A percentile compares a stretch with the other conserved stretches of the same genome.
phyloP scores from a whole-genome alignment of 257 asterid species.

The Catharanthus roseus region DNA sequence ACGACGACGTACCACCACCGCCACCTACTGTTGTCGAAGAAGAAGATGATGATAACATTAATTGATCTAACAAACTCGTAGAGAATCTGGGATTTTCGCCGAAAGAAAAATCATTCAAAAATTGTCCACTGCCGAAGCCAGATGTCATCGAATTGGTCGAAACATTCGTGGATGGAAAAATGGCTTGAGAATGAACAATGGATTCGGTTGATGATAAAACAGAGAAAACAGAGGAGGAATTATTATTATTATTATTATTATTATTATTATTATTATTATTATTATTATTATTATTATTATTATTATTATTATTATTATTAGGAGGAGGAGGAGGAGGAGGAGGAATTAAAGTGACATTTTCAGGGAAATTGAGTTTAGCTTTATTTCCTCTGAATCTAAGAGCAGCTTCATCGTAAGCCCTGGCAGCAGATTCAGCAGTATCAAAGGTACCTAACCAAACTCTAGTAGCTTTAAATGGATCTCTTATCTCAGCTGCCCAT shows the following conservation, averaged over 20 bases:
- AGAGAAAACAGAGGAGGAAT: slow-evolving; percentile 12
- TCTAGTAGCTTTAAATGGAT: slow-evolving; percentile 47
- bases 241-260: too few species aligned
- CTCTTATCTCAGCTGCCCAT: slow-evolving; percentile 63
- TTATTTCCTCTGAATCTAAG: slow-evolving; percentile 45
- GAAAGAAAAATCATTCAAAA: neutral
- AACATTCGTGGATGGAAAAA: neutral
- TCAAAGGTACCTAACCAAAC: slow-evolving; percentile 61
- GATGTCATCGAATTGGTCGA: neutral
- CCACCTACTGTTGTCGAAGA: neutral
- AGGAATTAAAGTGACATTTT: slow-evolving; percentile 33
- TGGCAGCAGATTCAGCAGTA: slow-evolving; percentile 45
- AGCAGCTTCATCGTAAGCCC: slow-evolving; percentile 56
- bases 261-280: too few species aligned
- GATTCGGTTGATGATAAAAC: slow-evolving; percentile 18
- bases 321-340: neutral
- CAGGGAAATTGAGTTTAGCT: slow-evolving; percentile 61
- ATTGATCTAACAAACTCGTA: slow-evolving; percentile 16
- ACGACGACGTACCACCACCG: neutral
- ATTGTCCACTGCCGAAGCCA: neutral
- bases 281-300: too few species aligned
- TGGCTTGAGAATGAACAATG: slow-evolving; percentile 14
- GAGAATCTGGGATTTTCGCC: neutral
- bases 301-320: too few species aligned
- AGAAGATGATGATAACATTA: slow-evolving; percentile 9